Percentiles rank a stretch among this genome's conserved stretches.
Conservation (phyloP, 2,329 filamentous ascomycete genomes). For the Sclerotinia spermophila region DNA sequence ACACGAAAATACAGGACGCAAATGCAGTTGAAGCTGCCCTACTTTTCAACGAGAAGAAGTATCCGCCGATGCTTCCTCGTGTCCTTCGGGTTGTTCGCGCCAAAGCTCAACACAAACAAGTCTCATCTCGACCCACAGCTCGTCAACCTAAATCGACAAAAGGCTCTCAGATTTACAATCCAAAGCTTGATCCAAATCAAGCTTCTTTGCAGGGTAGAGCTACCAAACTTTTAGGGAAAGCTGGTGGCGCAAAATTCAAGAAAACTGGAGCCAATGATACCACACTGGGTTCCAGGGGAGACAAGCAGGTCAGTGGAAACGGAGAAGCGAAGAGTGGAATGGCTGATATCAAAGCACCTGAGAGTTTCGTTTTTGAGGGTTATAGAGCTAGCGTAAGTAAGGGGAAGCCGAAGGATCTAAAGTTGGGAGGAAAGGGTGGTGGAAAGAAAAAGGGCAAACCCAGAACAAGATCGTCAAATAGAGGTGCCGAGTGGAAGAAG, state of each 20-base stretch:
- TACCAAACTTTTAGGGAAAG: constrained; percentile 67
- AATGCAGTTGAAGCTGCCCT: constrained; percentile 91
- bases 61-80: constrained; percentile 88
- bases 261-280: constrained; percentile 35
- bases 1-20: constrained; percentile 53
- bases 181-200: constrained; percentile 67
- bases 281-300: constrained; percentile 27
- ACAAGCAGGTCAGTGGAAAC: constrained; percentile 12
- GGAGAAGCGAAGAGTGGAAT: constrained; percentile 19
- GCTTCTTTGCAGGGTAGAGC: constrained; percentile 71
- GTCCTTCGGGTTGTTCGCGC: constrained; percentile 82
- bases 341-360: constrained; percentile 50
- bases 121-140: constrained; percentile 29
- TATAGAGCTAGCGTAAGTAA: constrained; percentile 66
- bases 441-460: constrained; percentile 46
- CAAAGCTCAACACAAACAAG: constrained; percentile 41
- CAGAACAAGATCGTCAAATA: constrained; percentile 37
- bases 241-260: constrained; percentile 49
- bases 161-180: constrained; percentile 50
- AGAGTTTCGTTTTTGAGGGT: constrained; percentile 77
- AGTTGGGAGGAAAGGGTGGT: constrained; percentile 56
- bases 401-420: constrained; percentile 59
- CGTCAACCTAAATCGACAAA: constrained; percentile 40
- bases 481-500: constrained; percentile 40
- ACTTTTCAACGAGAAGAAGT: constrained; percentile 84